phyloP scores from a whole-genome alignment of 2,329 filamentous ascomycete species.

The Alternaria sp. region DNA sequence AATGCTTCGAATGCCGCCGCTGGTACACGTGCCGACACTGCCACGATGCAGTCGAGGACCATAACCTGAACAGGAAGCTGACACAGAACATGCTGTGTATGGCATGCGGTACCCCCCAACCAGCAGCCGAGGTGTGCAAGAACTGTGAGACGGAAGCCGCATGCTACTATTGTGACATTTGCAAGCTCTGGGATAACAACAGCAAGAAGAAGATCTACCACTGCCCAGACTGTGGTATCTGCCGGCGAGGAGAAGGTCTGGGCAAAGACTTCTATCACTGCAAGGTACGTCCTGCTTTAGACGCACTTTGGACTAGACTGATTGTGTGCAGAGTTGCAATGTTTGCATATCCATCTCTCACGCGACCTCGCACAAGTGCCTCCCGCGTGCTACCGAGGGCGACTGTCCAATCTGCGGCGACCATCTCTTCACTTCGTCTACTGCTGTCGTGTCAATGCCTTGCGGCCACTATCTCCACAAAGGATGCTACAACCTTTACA shows the following conservation, averaged over 20 bases:
- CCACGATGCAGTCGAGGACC: conserved; percentile 83
- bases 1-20: conserved; percentile 85
- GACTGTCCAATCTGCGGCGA: conserved; percentile 97
- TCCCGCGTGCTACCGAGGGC: conserved; percentile 78
- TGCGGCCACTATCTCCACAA: conserved; percentile 97
- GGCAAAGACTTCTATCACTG: conserved; percentile 98
- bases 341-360: conserved; percentile 93
- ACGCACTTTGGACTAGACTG: conserved; percentile 17
- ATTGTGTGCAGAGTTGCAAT: conserved; percentile 65
- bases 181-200: conserved; percentile 97
- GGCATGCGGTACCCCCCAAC: conserved; percentile 86
- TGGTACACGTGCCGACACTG: conserved; percentile 98
- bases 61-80: conserved; percentile 77
- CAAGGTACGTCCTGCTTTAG: conserved; percentile 69
- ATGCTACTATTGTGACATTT: conserved; percentile 91
- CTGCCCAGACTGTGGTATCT: conserved; percentile 95
- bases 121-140: conserved; percentile 77
- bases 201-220: conserved; percentile 92
- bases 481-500: conserved; percentile 85
- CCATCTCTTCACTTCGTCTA: conserved; percentile 92
- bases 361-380: conserved; percentile 85
- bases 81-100: conserved; percentile 98
- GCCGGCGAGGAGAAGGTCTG: conserved; percentile 84
- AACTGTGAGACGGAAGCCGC: conserved; percentile 79
- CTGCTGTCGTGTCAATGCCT: conserved; percentile 88